These are phyloP conservation scores for Carex cristatella DNA, from an alignment of 176 grass and related monocot species.

Conservation along the genomic window DNA sequence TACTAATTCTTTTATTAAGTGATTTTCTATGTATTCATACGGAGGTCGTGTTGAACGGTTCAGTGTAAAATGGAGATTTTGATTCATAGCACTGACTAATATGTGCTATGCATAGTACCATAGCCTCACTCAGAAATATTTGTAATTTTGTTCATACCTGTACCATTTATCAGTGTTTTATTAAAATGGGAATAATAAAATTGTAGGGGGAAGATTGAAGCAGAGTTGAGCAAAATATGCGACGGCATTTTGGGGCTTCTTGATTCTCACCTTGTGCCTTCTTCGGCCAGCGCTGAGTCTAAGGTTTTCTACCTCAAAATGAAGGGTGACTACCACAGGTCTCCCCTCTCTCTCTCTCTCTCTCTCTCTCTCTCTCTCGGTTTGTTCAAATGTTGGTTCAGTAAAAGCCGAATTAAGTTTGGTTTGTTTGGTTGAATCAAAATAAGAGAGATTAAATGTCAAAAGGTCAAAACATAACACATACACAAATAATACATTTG, in stretches of 20 bases:
- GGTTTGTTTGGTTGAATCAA: too few species aligned
- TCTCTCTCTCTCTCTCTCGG: not conserved
- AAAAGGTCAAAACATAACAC: too few species aligned
- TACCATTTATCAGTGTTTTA: not conserved
- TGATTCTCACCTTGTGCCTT: conserved; percentile 73
- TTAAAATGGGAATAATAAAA: not conserved
- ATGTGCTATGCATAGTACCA: too few species aligned
- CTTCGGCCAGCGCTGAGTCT: conserved; percentile 58
- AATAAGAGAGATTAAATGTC: too few species aligned
- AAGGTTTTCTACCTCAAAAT: conserved; percentile 96
- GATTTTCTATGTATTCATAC: too few species aligned
- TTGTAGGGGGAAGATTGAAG: conserved; percentile 51
- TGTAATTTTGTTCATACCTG: not conserved
- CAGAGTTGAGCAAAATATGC: conserved; percentile 72
- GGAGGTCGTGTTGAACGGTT: too few species aligned
- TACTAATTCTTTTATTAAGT: too few species aligned
- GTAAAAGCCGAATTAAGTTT: too few species aligned
- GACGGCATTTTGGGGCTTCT: conserved; percentile 70
- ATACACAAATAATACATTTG: too few species aligned
- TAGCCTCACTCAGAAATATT: not conserved
- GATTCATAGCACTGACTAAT: too few species aligned
- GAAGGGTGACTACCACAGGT: conserved; percentile 99
- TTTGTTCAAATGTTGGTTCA: too few species aligned
- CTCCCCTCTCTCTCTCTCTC: not conserved
- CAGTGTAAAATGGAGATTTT: too few species aligned